Conservation (phyloP, 306 rosid species). For the Vigna mungo region DNA sequence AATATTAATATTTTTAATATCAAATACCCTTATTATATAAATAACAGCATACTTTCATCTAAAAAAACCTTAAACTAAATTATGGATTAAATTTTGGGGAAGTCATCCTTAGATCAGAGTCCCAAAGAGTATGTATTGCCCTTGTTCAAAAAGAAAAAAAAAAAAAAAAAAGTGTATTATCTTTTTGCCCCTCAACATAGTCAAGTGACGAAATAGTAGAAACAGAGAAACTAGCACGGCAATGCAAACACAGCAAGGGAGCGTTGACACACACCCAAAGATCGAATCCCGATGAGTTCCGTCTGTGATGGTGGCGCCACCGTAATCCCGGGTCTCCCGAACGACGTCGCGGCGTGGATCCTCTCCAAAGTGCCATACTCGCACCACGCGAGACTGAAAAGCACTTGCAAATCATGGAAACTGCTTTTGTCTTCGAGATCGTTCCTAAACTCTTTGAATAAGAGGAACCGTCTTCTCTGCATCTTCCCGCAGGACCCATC, state of each 20-base stretch:
- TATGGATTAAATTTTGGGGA: too few relatives aligned
- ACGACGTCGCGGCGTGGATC: constrained; percentile 66
- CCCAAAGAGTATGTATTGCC: not conserved
- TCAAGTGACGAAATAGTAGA: not conserved
- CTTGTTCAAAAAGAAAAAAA: not conserved
- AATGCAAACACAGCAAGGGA: not conserved
- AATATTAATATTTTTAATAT: too few relatives aligned
- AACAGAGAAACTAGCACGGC: not conserved
- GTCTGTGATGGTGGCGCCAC: not conserved
- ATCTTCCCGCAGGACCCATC: constrained; percentile 84
- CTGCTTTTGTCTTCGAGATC: constrained; percentile 61
- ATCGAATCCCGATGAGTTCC: constrained; percentile 16
- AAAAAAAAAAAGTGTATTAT: too few relatives aligned
- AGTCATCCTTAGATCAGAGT: too few relatives aligned
- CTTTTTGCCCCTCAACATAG: too few relatives aligned
- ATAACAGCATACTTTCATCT: too few relatives aligned
- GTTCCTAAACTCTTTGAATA: constrained; percentile 56
- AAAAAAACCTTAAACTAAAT: too few relatives aligned
- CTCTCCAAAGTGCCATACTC: constrained; percentile 68
- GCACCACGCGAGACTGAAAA: constrained; percentile 69
- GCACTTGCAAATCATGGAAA: constrained; percentile 77
- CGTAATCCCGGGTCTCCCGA: constrained; percentile 78
- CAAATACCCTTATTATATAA: too few relatives aligned
- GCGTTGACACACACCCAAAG: not conserved
- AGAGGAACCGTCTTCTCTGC: constrained; percentile 62